phyloP scores from a whole-genome alignment of 1,284 basidiomycete genomes.

The Coniophora puteana region DNA sequence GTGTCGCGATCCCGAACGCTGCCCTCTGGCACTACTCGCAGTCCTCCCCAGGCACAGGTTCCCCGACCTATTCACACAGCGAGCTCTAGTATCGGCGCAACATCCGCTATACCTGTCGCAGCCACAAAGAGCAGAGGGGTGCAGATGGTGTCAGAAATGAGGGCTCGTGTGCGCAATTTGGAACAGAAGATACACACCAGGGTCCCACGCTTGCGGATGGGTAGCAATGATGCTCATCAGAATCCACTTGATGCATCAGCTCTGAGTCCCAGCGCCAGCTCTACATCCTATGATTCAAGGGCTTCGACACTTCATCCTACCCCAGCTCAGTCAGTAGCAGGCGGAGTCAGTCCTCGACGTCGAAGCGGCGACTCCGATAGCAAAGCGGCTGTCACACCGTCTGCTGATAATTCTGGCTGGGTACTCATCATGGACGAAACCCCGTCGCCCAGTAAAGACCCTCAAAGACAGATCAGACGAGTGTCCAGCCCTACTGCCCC shows the following conservation, averaged over 20 bases:
- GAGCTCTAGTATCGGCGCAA: constrained; percentile 37
- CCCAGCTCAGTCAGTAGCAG: too few relatives aligned
- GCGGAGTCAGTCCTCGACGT: constrained; percentile 24
- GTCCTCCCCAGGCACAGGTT: constrained; percentile 42
- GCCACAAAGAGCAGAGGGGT: constrained; percentile 72
- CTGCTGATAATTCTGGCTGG: constrained; percentile 69
- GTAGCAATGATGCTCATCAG: constrained; percentile 57
- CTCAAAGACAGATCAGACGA: constrained; percentile 52
- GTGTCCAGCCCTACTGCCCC: constrained; percentile 54
- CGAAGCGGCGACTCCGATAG: constrained; percentile 34
- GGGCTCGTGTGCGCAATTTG: constrained; percentile 71
- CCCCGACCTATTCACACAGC: constrained; percentile 41
- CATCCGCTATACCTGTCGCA: constrained; percentile 32
- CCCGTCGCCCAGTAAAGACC: constrained; percentile 61
- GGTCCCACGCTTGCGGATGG: constrained; percentile 76
- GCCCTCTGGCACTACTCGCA: constrained; percentile 44
- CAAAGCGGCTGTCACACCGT: constrained; percentile 39
- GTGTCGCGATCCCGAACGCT: constrained; percentile 57
- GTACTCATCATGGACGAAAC: constrained; percentile 81
- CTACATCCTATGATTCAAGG: constrained; percentile 26
- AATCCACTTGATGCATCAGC: constrained; percentile 34
- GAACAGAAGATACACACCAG: constrained; percentile 83
- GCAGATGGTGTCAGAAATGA: constrained; percentile 87
- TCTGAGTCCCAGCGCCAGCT: constrained; percentile 30
- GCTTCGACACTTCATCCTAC: too few relatives aligned